Base-by-base conservation (phyloP, 2,329 filamentous ascomycete species). In the Exophiala alcalophila region DNA sequence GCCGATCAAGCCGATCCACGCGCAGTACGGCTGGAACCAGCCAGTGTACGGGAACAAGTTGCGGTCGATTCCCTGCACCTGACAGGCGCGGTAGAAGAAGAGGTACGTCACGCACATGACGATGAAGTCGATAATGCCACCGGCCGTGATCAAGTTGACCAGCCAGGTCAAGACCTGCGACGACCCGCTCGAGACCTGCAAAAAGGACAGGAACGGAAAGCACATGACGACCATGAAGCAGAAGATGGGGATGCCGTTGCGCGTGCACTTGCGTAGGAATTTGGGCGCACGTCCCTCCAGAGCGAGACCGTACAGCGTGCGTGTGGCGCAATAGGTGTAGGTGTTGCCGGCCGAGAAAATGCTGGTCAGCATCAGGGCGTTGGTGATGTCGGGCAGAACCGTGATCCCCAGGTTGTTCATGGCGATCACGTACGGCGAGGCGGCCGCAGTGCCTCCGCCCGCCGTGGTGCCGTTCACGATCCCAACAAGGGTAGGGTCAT, bases 341-440 rank as follows among this genome's bases (percentile, higher is more conserved):
- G 72, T 73, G 57, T 78, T 78, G 12, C 71, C 75, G 6, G 74
- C 74, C 1, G 71, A 75, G 59, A 76, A 77, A 50, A 76, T 75
- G 14, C 70, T 73, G 1, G 73, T 77, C 37, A 77, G 57, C 27
- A 74, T 54, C 3, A 75, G 61, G 27, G 76, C 81, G 56, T 86
- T 86, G 62, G 86, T 76, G 23, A 86, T 76, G 48, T 82, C 75
- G 2, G 82, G 81, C 4, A 86, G 62, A 0, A 78, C 68, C 1
- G 65, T 64, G 37, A 86, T 82, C 2, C 72, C 70, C 1, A 84
- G 69, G 15, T 79, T 71, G 36, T 76, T 69, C 74, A 85, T 85
- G 24, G 81, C 80, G 20, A 74, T 49, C 77, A 67, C 53, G 78
- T 84, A 86, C 1, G 83, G 80, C 0, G 79, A 83, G 3, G 77